Conservation (phyloP, 352 stramenopile genomes). For the Phytopythium kandeliae region DNA sequence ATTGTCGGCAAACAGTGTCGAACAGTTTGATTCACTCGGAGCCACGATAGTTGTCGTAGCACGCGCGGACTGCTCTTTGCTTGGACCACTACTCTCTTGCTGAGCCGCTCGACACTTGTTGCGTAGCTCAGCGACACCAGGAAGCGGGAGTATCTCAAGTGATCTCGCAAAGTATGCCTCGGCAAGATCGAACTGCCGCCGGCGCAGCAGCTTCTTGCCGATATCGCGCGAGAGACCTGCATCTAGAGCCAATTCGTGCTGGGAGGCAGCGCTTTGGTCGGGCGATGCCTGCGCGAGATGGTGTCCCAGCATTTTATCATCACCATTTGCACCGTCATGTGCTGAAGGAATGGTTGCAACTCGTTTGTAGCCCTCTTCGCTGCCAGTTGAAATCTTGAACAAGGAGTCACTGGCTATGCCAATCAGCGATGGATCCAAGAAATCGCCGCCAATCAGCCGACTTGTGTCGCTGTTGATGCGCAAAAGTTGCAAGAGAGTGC, state of each 20-base stretch:
- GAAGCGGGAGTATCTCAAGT: slow-evolving; percentile 43
- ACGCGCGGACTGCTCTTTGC: no score
- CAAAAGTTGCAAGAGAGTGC: slow-evolving; percentile 38
- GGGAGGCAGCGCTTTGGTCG: no score
- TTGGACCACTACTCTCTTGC: neutral
- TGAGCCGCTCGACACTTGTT: slow-evolving; percentile 14
- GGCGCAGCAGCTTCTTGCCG: slow-evolving; percentile 47
- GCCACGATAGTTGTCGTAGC: neutral
- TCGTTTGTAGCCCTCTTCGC: no score
- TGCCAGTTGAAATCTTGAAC: neutral
- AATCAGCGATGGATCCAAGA: neutral
- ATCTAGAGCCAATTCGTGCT: slow-evolving; percentile 46
- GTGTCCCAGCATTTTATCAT: no score
- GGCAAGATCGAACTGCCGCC: slow-evolving; percentile 33
- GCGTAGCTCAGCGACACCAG: slow-evolving; percentile 42
- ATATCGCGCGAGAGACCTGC: slow-evolving; percentile 56
- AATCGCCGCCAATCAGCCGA: neutral
- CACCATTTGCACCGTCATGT: no score
- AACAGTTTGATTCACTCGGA: neutral
- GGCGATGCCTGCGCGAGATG: no score
- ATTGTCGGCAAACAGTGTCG: no score
- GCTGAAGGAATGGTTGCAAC: no score
- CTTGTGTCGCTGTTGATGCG: slow-evolving; percentile 9
- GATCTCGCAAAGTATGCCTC: slow-evolving; percentile 61
- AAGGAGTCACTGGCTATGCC: slow-evolving; percentile 7